Conservation (phyloP, 257 asterid species). For the Ophiorrhiza pumila region DNA sequence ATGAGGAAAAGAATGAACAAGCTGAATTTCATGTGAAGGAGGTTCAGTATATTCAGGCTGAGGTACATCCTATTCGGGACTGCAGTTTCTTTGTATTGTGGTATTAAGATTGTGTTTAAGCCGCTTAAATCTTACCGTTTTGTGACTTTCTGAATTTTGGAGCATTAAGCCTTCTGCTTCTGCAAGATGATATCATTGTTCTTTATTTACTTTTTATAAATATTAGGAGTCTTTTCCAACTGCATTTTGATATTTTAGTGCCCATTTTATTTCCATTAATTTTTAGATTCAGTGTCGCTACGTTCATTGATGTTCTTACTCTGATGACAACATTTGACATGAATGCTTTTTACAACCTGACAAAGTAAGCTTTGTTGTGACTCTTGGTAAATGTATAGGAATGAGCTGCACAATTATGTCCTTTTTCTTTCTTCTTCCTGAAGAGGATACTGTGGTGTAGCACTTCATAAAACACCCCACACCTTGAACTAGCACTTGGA, state of each 20-base stretch:
- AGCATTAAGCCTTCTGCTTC: not conserved
- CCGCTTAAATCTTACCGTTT: not conserved
- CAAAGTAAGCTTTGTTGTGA: not conserved
- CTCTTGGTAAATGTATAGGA: not conserved
- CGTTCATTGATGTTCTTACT: not conserved
- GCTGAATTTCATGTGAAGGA: constrained; percentile 97
- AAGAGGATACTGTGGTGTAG: not conserved
- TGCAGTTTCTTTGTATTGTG: not conserved
- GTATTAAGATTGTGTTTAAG: not conserved
- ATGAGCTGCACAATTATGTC: not conserved
- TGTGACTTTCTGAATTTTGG: not conserved
- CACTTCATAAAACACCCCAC: not conserved
- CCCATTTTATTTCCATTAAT: not conserved
- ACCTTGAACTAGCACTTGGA: not conserved
- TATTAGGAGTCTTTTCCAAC: not conserved
- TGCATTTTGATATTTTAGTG: not conserved
- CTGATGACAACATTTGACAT: not conserved
- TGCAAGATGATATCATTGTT: not conserved
- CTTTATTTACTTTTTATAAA: not conserved
- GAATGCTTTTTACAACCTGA: not conserved
- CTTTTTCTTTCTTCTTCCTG: not conserved
- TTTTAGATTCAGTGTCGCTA: not conserved
- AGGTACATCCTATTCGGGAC: constrained; percentile 41
- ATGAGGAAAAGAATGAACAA: constrained; percentile 81
- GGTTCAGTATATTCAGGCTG: constrained; percentile 98